These are phyloP conservation scores for Cryphonectria nitschkei DNA, from an alignment of 2,329 filamentous ascomycete genomes.

Conservation along the genomic window DNA sequence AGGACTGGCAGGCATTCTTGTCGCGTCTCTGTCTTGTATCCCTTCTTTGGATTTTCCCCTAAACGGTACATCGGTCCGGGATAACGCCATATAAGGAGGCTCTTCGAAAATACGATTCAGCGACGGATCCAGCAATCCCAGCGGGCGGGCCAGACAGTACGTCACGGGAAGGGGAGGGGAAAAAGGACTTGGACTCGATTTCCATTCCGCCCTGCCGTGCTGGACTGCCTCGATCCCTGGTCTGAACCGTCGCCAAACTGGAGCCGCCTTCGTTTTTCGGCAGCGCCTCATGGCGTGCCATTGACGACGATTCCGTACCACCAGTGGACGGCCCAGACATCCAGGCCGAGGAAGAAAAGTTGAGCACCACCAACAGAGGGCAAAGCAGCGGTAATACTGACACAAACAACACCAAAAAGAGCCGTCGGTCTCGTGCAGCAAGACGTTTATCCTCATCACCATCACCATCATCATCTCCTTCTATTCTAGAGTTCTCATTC, in stretches of 20 bases:
- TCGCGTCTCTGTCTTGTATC: not conserved
- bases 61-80: constrained; percentile 2
- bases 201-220: constrained; percentile 14
- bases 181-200: constrained; percentile 10
- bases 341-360: constrained; percentile 27
- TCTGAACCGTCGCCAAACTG: constrained; percentile 39
- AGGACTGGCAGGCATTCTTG: not conserved
- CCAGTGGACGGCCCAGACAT: constrained; percentile 24
- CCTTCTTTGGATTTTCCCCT: not conserved
- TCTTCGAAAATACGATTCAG: not conserved
- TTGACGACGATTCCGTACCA: constrained; percentile 34
- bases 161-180: constrained; percentile 2
- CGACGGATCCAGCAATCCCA: constrained; percentile 4
- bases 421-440: not conserved
- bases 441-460: not conserved
- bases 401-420: not conserved
- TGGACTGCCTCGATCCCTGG: constrained; percentile 42
- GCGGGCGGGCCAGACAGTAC: constrained; percentile 9
- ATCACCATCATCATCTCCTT: not conserved
- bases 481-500: constrained; percentile 14
- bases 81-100: not conserved
- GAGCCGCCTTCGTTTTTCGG: constrained; percentile 26
- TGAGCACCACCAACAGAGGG: not conserved
- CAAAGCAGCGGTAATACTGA: not conserved
- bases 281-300: constrained; percentile 37